These are phyloP conservation scores for Posidonia oceanica DNA, from an alignment of 116 monocot genomes.

Conservation along the genomic window DNA sequence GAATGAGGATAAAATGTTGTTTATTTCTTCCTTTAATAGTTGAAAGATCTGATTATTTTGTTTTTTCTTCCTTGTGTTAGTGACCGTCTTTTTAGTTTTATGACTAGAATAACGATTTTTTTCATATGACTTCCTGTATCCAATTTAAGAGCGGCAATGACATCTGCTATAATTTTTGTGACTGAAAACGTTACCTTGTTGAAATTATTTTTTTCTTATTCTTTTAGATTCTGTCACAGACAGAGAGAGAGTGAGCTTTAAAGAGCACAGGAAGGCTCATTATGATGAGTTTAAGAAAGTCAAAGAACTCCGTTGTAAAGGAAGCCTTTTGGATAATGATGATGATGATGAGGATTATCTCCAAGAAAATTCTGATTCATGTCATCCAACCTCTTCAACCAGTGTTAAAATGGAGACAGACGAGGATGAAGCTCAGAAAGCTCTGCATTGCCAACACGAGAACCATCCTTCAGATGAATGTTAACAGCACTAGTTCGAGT, in stretches of 20 bases:
- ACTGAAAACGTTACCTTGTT: background rate
- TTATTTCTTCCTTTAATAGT: too few relatives aligned
- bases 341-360: slow-evolving; percentile 22
- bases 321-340: slow-evolving; percentile 33
- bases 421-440: background rate
- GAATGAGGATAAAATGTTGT: too few relatives aligned
- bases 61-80: background rate
- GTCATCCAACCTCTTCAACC: slow-evolving; percentile 9
- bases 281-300: slow-evolving; percentile 85
- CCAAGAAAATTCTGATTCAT: background rate
- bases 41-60: background rate
- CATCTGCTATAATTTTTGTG: too few relatives aligned
- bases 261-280: slow-evolving; percentile 72
- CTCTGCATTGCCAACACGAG: background rate
- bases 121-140: too few relatives aligned
- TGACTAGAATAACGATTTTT: background rate
- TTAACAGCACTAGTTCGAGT: too few relatives aligned
- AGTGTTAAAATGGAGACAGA: background rate
- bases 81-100: background rate
- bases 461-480: background rate
- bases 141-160: too few relatives aligned
- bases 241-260: slow-evolving; percentile 41
- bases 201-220: background rate
- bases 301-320: slow-evolving; percentile 57
- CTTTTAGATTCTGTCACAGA: slow-evolving; percentile 53